Evolutionary conservation across 2,329 filamentous ascomycete genomes (phyloP), one percentile per base, ranked within the genome.

Genomic region (Zalaria sp.): DNA sequence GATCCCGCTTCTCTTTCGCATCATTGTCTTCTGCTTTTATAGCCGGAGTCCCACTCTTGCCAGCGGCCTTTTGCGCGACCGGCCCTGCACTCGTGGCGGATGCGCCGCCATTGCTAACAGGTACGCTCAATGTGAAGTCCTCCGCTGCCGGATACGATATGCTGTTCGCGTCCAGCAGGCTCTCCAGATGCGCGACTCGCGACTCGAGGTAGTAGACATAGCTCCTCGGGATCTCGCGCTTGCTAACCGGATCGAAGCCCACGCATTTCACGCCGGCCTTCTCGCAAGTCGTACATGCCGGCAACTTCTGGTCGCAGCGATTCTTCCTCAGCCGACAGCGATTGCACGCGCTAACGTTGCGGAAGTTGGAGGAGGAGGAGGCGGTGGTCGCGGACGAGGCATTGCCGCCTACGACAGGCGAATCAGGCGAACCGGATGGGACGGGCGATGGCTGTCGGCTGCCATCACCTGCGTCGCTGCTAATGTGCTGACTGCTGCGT

Each of bases 141-240:
- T 74, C 67, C 4, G 84, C 77, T 0, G 82, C 73, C 10, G 83
- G 80, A 53, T 83, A 91, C 9, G 77, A 49, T 44, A 95, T 75
- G 36, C 73, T 72, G 54, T 87, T 77, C 28, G 77, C 69, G 35
- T 69, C 67, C 39, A 96, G 72, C 32, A 91, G 65, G 29, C 72
- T 72, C 61, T 96, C 89, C 27, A 96, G 76, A 62, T 91, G 84
- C 47, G 79, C 74, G 42, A 95, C 77, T 45, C 89, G 74, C 27
- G 82, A 84, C 61, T 96, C 89, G 45, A 96, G 79, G 58, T 94
- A 96, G 64, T 83, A 94, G 38, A 96, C 86, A 67, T 96, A 96
- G 61, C 82, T 80, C 62, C 88, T 76, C 39, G 89, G 89, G 44
- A 96, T 94, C 64, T 95, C 87, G 57, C 84, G 80, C 70, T 95